phyloP scores from a whole-genome alignment of 805 yeast species.

The Ogataea dorogensis region DNA sequence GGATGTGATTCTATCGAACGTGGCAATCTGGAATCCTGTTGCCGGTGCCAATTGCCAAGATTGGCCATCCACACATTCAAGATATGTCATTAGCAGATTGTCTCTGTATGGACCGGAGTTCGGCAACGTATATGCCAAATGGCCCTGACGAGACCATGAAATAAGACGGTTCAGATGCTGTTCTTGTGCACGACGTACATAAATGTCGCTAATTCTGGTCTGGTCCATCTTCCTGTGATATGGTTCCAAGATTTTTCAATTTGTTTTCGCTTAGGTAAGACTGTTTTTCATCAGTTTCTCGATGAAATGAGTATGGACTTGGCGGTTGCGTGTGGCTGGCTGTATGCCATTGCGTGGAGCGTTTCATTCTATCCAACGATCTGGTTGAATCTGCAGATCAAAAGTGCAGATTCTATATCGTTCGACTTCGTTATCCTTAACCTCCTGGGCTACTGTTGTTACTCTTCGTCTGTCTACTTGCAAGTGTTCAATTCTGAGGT shows the following conservation, averaged over 20 bases:
- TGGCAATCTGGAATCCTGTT: constrained; percentile 31
- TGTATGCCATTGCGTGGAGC: constrained; percentile 36
- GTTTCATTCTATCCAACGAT: constrained; percentile 52
- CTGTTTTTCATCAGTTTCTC: neutral
- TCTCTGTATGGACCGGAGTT: constrained; percentile 24
- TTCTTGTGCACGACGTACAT: constrained; percentile 24
- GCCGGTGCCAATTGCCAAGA: constrained; percentile 76
- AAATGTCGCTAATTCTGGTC: constrained; percentile 23
- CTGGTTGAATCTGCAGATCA: constrained; percentile 37
- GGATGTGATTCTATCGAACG: constrained; percentile 14
- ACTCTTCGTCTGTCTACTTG: constrained; percentile 42
- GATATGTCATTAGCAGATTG: constrained; percentile 57
- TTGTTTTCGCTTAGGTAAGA: constrained; percentile 1
- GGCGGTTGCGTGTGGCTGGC: constrained; percentile 29
- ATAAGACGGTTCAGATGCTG: constrained; percentile 26
- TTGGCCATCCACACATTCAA: constrained; percentile 73
- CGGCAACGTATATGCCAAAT: constrained; percentile 64
- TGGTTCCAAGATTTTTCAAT: constrained; percentile 5
- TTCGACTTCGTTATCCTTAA: constrained; percentile 47
- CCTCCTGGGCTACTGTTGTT: constrained; percentile 45
- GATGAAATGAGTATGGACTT: constrained; percentile 12
- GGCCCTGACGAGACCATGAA: constrained; percentile 84
- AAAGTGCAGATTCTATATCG: constrained; percentile 49
- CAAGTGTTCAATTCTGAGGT: constrained; percentile 39
- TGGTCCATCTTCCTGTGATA: constrained; percentile 2